Base-by-base conservation (phyloP, 306 rosid species). In the Parietaria judaica region DNA sequence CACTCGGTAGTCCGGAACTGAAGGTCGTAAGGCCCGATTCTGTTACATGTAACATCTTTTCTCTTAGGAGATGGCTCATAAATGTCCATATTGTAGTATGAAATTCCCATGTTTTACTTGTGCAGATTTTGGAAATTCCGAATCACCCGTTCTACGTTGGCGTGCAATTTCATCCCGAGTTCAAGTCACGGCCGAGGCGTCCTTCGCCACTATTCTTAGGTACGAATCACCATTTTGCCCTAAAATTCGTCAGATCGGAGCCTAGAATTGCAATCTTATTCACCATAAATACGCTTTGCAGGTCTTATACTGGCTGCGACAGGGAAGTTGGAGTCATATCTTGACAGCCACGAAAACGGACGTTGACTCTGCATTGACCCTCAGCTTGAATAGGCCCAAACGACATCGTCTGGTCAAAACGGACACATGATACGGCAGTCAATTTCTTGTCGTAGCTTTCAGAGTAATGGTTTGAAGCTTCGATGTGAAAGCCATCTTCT, bases 151-250 rank as follows among this genome's bases (percentile, higher is more conserved):
- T 77, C 80, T 94, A 79, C 49, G 86, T 94, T 36, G 95, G 99
- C 38, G 95, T 83, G 72, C 99, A 94, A 72, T 94, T 94, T 73
- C 97, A 94, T 76, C 99, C 97, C 36, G 99, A 94, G 78, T 94
- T 94, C 72, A 94, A 94, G 81, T 94, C 99, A 15, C 88, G 97
- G 64, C 99, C 97, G 3, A 81, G 71, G 58, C 88, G 83, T 74
- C 95, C 99, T 46, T 88, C 99, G 54, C 83, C 95, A 51, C 80
- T 86, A 48, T 88, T 94, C 80, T 73, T 84, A 76, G 99, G 99
- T 88, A 82, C 69, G 23, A 34, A 8, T 31, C n/a, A 54, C 54
- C 61, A 58, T 36, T 23, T 58, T 11, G 13, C 39, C 5, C 3
- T 31, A 14, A 54, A 63, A 46, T 37, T 57, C 31, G 31, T 23